phyloP scores from a whole-genome alignment of 257 asterid species.

The Gentiana straminea region DNA sequence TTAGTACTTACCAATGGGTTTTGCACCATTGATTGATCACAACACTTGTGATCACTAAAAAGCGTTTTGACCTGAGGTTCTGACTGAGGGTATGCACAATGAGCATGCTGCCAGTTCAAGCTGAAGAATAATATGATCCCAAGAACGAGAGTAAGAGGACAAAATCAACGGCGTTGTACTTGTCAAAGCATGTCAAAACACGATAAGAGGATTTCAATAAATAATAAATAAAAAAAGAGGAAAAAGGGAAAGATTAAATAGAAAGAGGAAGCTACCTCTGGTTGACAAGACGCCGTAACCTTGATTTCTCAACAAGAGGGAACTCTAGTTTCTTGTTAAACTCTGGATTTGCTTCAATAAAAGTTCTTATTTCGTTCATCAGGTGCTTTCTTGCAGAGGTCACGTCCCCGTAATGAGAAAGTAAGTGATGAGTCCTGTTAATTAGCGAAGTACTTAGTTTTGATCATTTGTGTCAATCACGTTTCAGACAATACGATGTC shows the following conservation, averaged over 20 bases:
- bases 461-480: not conserved
- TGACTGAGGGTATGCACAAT: slow-evolving; percentile 48
- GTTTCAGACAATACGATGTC: no score
- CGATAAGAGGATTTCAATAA: not conserved
- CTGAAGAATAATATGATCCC: slow-evolving; percentile 21
- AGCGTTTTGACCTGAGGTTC: slow-evolving; percentile 51
- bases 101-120: slow-evolving; percentile 87
- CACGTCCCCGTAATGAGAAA: slow-evolving; percentile 46
- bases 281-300: slow-evolving; percentile 64
- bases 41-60: slow-evolving; percentile 63
- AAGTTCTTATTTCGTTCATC: slow-evolving; percentile 25
- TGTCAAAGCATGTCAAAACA: no score
- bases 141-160: not conserved
- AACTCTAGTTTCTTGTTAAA: slow-evolving; percentile 32
- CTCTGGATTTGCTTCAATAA: slow-evolving; percentile 56
- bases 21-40: slow-evolving; percentile 19
- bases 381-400: slow-evolving; percentile 39
- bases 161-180: not conserved
- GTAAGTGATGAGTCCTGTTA: slow-evolving; percentile 44
- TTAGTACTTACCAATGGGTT: slow-evolving; percentile 25
- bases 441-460: not conserved
- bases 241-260: not conserved
- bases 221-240: not conserved
- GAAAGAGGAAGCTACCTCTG: slow-evolving; percentile 42
- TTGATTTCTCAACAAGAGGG: slow-evolving; percentile 44